These are phyloP conservation scores for Chlamydomonas urium DNA, from an alignment of 139 green algal species.

Conservation along the genomic window DNA sequence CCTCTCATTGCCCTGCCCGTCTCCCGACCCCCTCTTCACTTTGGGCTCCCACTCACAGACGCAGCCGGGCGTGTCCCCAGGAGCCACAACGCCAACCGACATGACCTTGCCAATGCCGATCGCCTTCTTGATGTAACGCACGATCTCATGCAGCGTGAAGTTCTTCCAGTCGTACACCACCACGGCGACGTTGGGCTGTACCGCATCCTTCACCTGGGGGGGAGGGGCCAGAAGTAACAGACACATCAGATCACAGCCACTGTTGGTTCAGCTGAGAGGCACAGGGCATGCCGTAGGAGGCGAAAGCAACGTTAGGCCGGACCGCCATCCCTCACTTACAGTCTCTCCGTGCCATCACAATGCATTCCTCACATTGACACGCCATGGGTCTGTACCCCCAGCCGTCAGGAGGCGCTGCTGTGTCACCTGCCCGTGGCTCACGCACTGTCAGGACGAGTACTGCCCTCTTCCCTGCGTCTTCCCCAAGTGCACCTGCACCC, in stretches of 20 bases:
- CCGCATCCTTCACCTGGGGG: constrained; percentile 26
- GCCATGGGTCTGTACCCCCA: no score
- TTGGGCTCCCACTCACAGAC: constrained; percentile 24
- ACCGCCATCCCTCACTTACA: no score
- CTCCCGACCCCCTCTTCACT: no score
- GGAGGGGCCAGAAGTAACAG: neutral
- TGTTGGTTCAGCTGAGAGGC: no score
- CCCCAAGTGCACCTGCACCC: neutral
- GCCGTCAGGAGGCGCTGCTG: neutral
- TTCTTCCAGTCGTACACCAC: constrained; percentile 46
- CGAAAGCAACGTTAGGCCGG: no score
- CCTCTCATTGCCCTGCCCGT: no score
- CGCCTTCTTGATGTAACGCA: constrained; percentile 30
- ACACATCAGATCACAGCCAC: neutral
- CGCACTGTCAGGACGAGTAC: no score
- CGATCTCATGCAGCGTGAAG: constrained; percentile 41
- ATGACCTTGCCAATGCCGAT: constrained; percentile 28
- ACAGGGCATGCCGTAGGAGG: no score
- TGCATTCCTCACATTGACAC: no score
- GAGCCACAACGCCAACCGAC: constrained; percentile 38
- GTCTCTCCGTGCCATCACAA: no score
- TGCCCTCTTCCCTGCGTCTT: neutral
- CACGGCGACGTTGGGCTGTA: constrained; percentile 36
- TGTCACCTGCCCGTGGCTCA: neutral
- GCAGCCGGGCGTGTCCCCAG: constrained; percentile 26